Evolutionary conservation across 176 grass and related monocot genomes (phyloP), one percentile per base, ranked within the genome.

Genomic region (Pontederia crassipes): DNA sequence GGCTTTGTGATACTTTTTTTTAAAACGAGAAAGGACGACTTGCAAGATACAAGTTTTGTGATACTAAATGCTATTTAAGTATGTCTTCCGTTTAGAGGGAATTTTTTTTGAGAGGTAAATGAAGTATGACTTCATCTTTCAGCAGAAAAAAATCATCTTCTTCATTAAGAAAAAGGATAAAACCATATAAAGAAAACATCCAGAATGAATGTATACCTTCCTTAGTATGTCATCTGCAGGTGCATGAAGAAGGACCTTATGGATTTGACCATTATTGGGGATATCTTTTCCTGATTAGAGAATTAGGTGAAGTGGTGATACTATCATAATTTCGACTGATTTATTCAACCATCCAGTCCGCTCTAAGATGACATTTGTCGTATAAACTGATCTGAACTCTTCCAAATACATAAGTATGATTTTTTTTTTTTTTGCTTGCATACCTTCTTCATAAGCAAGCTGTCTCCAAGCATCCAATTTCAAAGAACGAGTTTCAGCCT

Each of bases 381-480:
- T 2, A 35, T 35, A 35, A 4, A 35, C 29, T 35, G 2, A 35
- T 28, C 13, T 28, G 0, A 58, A 27, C 8, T 32, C 20, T 18
- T 28, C 5, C 9, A 28, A 29, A 58, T n/a, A 53, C 5, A 53
- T 5, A 4, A 53, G 51, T n/a, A 53, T 12, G 14, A 5, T 12
- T n/a, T n/a, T 53, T 53, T 4, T 53, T 4, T 52, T 13, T 11
- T 10, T 13, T 52, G 61, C 70, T 58, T 46, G 26, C 17, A 40
- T 77, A 98, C 87, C 93, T 81, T 98, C 93, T 72, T 98, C 87
- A 65, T 64, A 77, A 80, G 93, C 93, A 88, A 98, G 84, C 61
- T 92, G 93, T 73, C 71, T 91, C 93, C 93, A 98, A 66, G 84
- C 81, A 82, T 91, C 82, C 71, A 98, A 64, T 67, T 92, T 98